Base-by-base conservation (phyloP, 2,329 filamentous ascomycete species). In the Trichoderma atrobrunneum region DNA sequence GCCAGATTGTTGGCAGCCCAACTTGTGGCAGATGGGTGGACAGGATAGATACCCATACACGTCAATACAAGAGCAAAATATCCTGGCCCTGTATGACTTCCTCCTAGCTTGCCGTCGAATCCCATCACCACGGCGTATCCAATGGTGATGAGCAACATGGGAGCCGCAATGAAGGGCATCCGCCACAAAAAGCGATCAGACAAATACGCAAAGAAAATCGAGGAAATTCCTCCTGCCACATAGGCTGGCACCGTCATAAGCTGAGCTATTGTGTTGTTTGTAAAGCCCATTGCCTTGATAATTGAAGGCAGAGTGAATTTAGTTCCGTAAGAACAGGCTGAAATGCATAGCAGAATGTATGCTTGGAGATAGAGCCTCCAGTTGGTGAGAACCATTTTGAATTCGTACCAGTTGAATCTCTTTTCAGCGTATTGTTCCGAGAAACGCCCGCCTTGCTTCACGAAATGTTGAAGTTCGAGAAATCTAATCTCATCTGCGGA, bases 1-100 rank as follows among this genome's bases (percentile, higher is more conserved):
- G 78, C 91, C n/a, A 89, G 85, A 73, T 93, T 93, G 79, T 93
- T 93, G 34, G 87, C 86, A 0, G 86, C 83, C 91, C 92, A 93
- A 1, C 89, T 87, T 48, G 92, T 89, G 0, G 89, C 92, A 4
- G 79, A 74, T 1, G 91, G 80, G 71, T 92, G 89, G 61, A 87
- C 88, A 0, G 91, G 91, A 75, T 93, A 93, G 70, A 93, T 92
- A 0, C 91, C 91, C 72, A 92, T 83, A 0, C 90, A 90, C 0
- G 88, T 90, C 0, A 94, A 83, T 77, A 93, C 92, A 0, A 87
- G 88, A 1, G 89, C 91, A 0, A 90, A 89, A 77, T 93, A 93
- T 68, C 89, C 87, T 1, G 90, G 85, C 1, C 85, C 84, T 0
- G 90, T 81, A 1, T 83, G 76, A 43, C 57, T 75, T 18, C 74